A percentile compares a stretch with the other conserved stretches of the same genome.
Evolutionary conservation across 2,329 filamentous ascomycete genomes (phyloP).

Genomic region (Microcyclospora tardicrescens): DNA sequence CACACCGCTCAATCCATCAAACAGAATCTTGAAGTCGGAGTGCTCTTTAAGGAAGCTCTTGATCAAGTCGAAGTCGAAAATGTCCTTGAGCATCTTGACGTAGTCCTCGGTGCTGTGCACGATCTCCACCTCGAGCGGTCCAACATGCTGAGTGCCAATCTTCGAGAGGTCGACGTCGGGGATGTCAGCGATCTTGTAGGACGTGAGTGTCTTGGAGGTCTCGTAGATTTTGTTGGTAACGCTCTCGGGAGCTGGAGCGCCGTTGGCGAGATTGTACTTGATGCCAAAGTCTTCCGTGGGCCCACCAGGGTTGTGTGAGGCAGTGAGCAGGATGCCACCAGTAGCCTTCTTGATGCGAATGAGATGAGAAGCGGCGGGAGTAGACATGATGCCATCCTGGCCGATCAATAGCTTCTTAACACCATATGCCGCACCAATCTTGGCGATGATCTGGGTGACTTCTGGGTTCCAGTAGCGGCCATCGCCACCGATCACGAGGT

Average conservation of each 20-base stretch:
- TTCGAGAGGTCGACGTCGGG: slow-evolving; percentile 72
- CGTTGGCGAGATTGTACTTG: slow-evolving; percentile 98
- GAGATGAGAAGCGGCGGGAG: slow-evolving; percentile 87
- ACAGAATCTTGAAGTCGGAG: slow-evolving; percentile 90
- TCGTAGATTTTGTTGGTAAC: slow-evolving; percentile 98
- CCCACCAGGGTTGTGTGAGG: slow-evolving; percentile 97
- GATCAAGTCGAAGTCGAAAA: slow-evolving; percentile 96
- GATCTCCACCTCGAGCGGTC: slow-evolving; percentile 81
- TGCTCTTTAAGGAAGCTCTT: slow-evolving; percentile 81
- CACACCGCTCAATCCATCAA: slow-evolving; percentile 87
- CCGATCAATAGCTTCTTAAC: slow-evolving; percentile 98
- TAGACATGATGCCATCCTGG: slow-evolving; percentile 91
- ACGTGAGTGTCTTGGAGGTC: slow-evolving; percentile 73
- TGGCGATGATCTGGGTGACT: slow-evolving; percentile 90
- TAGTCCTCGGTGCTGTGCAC: slow-evolving; percentile 91
- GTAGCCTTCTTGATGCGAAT: slow-evolving; percentile 92
- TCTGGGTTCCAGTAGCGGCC: slow-evolving; percentile 96
- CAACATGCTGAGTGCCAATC: slow-evolving; percentile 74
- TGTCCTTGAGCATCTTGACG: slow-evolving; percentile 88
- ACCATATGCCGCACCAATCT: slow-evolving; percentile 91
- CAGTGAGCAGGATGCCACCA: slow-evolving; percentile 89
- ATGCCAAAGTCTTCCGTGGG: slow-evolving; percentile 95
- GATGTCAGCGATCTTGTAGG: slow-evolving; percentile 84
- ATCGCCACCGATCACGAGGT: slow-evolving; percentile 94
- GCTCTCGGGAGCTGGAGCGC: slow-evolving; percentile 85